These are phyloP conservation scores for Termitomyces sp. DNA, from an alignment of 768 basidiomycete genomes.

Conservation along the genomic window DNA sequence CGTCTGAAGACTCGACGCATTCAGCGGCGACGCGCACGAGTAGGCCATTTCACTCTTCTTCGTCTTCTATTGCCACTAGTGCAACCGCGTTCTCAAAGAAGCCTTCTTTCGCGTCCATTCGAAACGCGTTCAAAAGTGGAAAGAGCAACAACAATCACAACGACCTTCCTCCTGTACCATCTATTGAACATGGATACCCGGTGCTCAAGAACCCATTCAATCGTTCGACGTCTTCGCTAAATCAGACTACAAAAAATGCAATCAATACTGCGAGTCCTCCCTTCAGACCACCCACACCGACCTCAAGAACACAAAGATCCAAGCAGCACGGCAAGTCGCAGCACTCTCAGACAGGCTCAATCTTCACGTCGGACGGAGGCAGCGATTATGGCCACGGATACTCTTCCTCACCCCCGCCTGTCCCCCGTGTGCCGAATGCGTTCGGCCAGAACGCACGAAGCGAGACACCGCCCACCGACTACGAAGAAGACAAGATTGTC, in stretches of 20 bases:
- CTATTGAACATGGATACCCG: conserved; percentile 66
- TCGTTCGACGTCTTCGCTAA: conserved; percentile 75
- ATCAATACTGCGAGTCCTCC: conserved; percentile 47
- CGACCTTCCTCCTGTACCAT: conserved; percentile 76
- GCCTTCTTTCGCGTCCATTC: conserved; percentile 80
- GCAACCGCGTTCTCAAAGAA: conserved; percentile 72
- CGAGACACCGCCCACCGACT: conserved; percentile 52
- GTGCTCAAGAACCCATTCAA: conserved; percentile 80
- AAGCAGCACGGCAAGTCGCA: conserved; percentile 71
- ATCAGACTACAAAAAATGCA: conserved; percentile 37
- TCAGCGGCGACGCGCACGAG: conserved; percentile 52
- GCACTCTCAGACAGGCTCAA: conserved; percentile 75
- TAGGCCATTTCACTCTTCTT: conserved; percentile 68
- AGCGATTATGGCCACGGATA: conserved; percentile 61
- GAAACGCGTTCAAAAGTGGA: conserved; percentile 79
- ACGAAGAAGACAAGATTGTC: conserved; percentile 65
- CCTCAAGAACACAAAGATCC: conserved; percentile 41
- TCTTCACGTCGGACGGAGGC: conserved; percentile 65
- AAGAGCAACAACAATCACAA: conserved; percentile 48
- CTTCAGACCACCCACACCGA: conserved; percentile 61
- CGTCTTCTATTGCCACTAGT: conserved; percentile 61
- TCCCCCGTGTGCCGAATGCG: conserved; percentile 71
- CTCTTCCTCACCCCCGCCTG: conserved; percentile 69
- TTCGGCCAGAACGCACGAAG: conserved; percentile 45
- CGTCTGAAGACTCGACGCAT: conserved; percentile 72